Percentiles rank a stretch among this genome's conserved stretches.
Evolutionary conservation across 2,329 filamentous ascomycete species (phyloP).

Genomic region (Aschersonia sp.): DNA sequence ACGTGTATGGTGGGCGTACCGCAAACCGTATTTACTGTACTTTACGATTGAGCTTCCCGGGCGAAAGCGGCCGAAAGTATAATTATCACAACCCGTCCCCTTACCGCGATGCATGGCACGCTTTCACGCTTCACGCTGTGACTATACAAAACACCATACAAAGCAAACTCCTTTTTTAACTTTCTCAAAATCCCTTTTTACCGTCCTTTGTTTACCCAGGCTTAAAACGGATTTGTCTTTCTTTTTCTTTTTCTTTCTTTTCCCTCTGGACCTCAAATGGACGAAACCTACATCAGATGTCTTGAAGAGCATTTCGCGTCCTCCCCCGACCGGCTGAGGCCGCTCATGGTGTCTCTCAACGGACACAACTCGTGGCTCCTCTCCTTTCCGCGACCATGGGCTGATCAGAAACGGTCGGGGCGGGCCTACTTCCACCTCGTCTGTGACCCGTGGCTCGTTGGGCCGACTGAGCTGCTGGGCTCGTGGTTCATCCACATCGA

Average conservation of each 20-base stretch:
- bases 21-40: too few species aligned
- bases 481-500: conserved; percentile 11
- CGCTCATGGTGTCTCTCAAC: conserved; percentile 17
- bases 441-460: conserved; percentile 18
- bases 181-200: too few species aligned
- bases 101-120: too few species aligned
- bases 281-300: conserved; percentile 5
- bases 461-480: conserved; percentile 7
- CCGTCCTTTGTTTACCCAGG: too few species aligned
- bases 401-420: conserved; percentile 7
- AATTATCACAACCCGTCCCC: not conserved
- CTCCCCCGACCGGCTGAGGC: conserved; percentile 7
- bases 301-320: conserved; percentile 6
- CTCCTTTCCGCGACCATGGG: conserved; percentile 14
- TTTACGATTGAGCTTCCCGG: too few species aligned
- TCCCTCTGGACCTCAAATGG: conserved; percentile 1
- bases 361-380: conserved; percentile 20
- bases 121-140: too few species aligned
- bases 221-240: too few species aligned
- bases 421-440: conserved; percentile 17
- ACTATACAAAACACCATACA: not conserved
- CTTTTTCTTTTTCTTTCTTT: too few species aligned
- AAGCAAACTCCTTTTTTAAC: too few species aligned
- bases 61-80: not conserved
- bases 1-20: too few species aligned